A percentile compares a stretch with the other conserved stretches of the same genome.
Evolutionary conservation across 331 rosid genomes (phyloP).

Genomic region (Acacia concinna): DNA sequence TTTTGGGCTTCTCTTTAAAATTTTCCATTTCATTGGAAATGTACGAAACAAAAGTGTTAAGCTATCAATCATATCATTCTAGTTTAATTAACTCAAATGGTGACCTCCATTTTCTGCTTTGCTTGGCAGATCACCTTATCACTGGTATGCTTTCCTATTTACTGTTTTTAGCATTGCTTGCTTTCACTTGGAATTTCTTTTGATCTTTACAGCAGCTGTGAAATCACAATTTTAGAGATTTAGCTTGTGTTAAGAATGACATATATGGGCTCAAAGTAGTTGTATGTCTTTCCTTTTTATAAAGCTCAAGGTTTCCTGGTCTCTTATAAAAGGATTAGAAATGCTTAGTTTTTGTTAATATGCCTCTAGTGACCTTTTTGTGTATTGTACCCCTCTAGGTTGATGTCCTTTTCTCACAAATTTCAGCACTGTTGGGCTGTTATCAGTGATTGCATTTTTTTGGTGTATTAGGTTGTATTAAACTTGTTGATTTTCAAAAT

Average conservation of each 20-base stretch:
- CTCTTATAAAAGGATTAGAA: neutral
- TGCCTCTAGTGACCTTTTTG: neutral
- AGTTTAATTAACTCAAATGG: neutral
- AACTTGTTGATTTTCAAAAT: neutral
- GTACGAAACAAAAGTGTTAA: conserved; percentile 16
- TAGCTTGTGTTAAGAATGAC: neutral
- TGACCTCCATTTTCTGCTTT: conserved; percentile 17
- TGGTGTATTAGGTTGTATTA: neutral
- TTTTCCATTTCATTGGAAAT: conserved; percentile 23
- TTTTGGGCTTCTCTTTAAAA: neutral
- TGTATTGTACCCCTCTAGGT: neutral
- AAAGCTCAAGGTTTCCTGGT: neutral
- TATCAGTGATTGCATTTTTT: neutral
- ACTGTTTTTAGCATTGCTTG: neutral
- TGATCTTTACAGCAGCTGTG: neutral
- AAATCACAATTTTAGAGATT: neutral
- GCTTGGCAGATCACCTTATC: neutral
- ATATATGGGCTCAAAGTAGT: neutral
- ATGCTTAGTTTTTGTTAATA: neutral
- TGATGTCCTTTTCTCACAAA: neutral
- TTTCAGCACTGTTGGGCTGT: neutral
- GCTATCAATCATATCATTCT: conserved; percentile 5
- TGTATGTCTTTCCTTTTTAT: neutral
- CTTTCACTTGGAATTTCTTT: neutral
- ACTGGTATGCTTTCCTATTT: neutral